These are phyloP conservation scores for Penicillium janthinellum DNA, from an alignment of 2,329 filamentous ascomycete genomes.

Conservation along the genomic window DNA sequence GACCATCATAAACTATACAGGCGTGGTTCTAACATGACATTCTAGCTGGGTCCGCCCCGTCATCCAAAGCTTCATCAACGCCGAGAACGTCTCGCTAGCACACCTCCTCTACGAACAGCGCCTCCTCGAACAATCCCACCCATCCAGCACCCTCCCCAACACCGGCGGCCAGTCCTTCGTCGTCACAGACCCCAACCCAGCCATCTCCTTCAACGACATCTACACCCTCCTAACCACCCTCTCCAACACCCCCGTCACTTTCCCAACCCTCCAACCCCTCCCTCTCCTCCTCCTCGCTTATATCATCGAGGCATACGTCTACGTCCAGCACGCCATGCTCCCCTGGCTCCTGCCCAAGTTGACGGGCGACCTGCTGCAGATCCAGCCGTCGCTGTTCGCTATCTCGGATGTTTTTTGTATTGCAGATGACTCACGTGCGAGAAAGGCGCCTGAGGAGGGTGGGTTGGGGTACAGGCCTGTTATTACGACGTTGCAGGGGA, in stretches of 20 bases:
- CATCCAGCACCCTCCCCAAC: constrained; percentile 27
- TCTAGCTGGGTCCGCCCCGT: constrained; percentile 48
- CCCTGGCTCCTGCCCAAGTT: constrained; percentile 29
- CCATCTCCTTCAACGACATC: constrained; percentile 38
- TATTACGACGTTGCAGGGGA: constrained; percentile 35
- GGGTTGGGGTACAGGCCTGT: constrained; percentile 38
- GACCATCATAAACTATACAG: neutral
- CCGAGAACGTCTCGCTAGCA: constrained; percentile 56
- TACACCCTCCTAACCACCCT: constrained; percentile 35
- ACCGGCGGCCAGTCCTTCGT: constrained; percentile 52
- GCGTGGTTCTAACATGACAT: too few relatives aligned
- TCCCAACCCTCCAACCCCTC: constrained; percentile 28
- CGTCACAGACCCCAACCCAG: constrained; percentile 55
- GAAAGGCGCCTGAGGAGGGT: constrained; percentile 28
- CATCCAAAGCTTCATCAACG: constrained; percentile 55
- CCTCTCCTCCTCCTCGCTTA: constrained; percentile 36
- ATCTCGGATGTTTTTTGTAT: constrained; percentile 33
- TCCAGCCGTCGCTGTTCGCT: constrained; percentile 38
- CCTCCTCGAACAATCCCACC: constrained; percentile 42
- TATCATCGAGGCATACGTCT: constrained; percentile 35
- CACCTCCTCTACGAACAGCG: constrained; percentile 58
- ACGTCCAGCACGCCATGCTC: constrained; percentile 31
- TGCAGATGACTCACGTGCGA: constrained; percentile 34
- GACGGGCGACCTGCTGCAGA: constrained; percentile 28
- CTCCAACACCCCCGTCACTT: constrained; percentile 33